Base-by-base conservation (phyloP, 2,329 filamentous ascomycete genomes). In the Botrytis pseudocinerea region DNA sequence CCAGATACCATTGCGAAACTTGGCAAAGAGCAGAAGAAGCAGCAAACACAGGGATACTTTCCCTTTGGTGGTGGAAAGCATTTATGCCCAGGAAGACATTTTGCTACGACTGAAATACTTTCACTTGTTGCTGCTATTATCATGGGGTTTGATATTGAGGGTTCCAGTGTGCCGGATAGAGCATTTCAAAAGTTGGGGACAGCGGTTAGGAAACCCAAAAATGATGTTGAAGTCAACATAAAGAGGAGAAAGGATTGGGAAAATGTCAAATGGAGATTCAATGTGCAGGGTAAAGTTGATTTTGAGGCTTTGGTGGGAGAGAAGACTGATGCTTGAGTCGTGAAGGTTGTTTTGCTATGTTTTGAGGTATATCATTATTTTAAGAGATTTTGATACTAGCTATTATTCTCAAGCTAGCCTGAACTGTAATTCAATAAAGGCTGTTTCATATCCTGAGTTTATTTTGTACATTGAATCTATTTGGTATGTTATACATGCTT, bases 21-120 rank as follows among this genome's bases (percentile, higher is more conserved):
- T 69, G 16, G 44, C 35, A 77, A 76, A 69, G 72, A 75, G 9
- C 73, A 71, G 10, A 74, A 71, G 8, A 72, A 75, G n/a, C 71
- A 70, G 38, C 76, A 77, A 64, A 68, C 73, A n/a, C 76, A 78
- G 48, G 76, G 73, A n/a, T 83, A 82, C 74, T 79, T 82, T 40
- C 82, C 82, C 0, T 84, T 83, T 73, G 82, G 82, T 28, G 82
- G 82, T 2, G 83, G 83, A 5, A 83, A 82, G 75, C 82, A 83
- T 69, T 75, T 83, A 14, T 83, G 83, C 73, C 82, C 83, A 4
- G 83, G 83, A 0, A 78, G 82, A 7, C 79, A 83, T 76, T 82
- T 83, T 57, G 82, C 82, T 5, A 82, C 79, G 76, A 81, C 81
- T 57, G 82, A 83, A 76, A 82, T 83, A 32, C 73, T 83, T 25